Evolutionary conservation across 1,139 yeast species (phyloP), one percentile per base, ranked within the genome.

Genomic region (Hemisphaericaspora lyxosophila): DNA sequence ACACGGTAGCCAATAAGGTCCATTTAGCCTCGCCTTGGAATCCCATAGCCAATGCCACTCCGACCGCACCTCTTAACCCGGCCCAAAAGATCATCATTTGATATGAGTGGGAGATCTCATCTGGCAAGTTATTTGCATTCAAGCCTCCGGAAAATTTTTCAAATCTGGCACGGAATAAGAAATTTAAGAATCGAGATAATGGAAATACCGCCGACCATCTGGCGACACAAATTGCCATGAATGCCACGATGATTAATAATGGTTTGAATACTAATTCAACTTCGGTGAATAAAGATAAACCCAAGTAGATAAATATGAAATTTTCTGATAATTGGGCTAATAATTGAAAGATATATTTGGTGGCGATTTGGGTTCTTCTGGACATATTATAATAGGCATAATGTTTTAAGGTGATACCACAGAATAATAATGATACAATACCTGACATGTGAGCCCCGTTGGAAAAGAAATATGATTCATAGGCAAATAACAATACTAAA

Each of bases 11-110:
- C 42, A 92, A 67, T 38, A 94, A 65, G 0, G 96, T 82, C 62
- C 85, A 83, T 47, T 92, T 94, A 39, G 88, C 83, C 55, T 90
- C 97, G 43, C 98, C 98, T 61, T 87, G 95, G 35, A 94, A 69
- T 2, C 98, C 98, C 80, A 95, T 90, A 0, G 98, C 98, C 53
- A 94, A 74, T 0, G 98, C 99, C 3, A 94, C 99, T 48, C 99
- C 99, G 25, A 94, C 99, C 1, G 99, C 99, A 43, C 99, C 99
- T 55, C 99, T 75, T 43, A 94, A 71, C 5, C 99, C 99, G 2
- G 98, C 98, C 99, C 99, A 94, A 62, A 94, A 94, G 34, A 94
- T 87, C 98, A 94, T 92, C 88, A 90, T 88, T 64, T 94, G 98
- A 60, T 94, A 94, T 43, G 86, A 88, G 51, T 88, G 94, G 16